Percentiles rank a stretch among this genome's conserved stretches.
Conservation (phyloP, 495 filamentous ascomycete species). For the Hypoxylon intermedium region DNA sequence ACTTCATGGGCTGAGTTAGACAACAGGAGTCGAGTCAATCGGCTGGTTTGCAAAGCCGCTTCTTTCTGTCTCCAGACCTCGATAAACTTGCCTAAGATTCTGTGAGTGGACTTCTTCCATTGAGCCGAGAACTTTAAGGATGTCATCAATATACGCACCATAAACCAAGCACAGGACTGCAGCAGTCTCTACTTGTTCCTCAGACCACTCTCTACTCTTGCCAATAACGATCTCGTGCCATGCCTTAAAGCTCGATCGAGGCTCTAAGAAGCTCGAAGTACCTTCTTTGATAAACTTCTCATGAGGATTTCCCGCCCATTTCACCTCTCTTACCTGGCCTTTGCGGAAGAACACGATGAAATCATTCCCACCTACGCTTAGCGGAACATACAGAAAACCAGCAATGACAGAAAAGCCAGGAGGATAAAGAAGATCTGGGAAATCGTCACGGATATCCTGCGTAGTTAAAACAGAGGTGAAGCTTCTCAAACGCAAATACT, state of each 20-base stretch:
- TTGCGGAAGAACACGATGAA: slow-evolving; percentile 94
- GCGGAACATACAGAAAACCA: slow-evolving; percentile 81
- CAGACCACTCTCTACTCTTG: slow-evolving; percentile 77
- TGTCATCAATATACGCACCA: slow-evolving; percentile 50
- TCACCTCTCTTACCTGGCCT: slow-evolving; percentile 78
- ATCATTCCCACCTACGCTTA: slow-evolving; percentile 77
- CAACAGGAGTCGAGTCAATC: slow-evolving; percentile 79
- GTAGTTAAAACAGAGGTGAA: slow-evolving; percentile 80
- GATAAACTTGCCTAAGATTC: slow-evolving; percentile 63
- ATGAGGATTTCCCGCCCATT: slow-evolving; percentile 94
- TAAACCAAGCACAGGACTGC: slow-evolving; percentile 90
- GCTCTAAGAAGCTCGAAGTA: slow-evolving; percentile 74
- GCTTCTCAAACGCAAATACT: slow-evolving; percentile 80
- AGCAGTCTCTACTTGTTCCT: slow-evolving; percentile 82
- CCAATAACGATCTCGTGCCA: slow-evolving; percentile 81
- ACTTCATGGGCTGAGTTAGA: slow-evolving; percentile 97
- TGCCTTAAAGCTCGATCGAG: slow-evolving; percentile 75
- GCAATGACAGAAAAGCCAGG: slow-evolving; percentile 83
- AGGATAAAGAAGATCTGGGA: slow-evolving; percentile 79
- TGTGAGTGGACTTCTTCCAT: slow-evolving; percentile 3
- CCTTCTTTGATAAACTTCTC: slow-evolving; percentile 75
- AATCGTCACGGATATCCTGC: slow-evolving; percentile 79
- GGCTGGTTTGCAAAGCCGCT: slow-evolving; percentile 79
- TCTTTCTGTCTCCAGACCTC: slow-evolving; percentile 95
- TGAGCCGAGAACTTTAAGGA: background rate